A percentile compares a stretch with the other conserved stretches of the same genome.
Conservation (phyloP, 228 moss, liverwort and hornwort species). For the Sphagnum magellanicum region DNA sequence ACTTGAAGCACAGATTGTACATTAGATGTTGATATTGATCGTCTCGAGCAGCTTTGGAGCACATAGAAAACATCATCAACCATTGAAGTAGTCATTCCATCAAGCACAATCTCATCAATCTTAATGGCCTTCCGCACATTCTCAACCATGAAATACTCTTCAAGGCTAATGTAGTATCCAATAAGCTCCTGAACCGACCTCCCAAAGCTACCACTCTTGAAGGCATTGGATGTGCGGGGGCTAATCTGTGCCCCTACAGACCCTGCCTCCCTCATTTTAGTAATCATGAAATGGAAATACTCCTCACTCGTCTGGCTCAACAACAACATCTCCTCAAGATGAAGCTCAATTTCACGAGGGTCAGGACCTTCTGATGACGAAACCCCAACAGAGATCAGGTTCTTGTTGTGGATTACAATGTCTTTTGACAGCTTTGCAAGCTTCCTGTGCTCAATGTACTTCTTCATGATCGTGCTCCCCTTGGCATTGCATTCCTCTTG, state of each 20-base stretch:
- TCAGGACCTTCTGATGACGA: slow-evolving; percentile 64
- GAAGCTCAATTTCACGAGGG: slow-evolving; percentile 67
- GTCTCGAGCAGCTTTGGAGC: slow-evolving; percentile 81
- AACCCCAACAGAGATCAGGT: slow-evolving; percentile 44
- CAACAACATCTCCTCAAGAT: slow-evolving; percentile 90
- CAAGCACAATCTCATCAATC: slow-evolving; percentile 88
- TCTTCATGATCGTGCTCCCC: slow-evolving; percentile 70
- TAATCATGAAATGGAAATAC: slow-evolving; percentile 71
- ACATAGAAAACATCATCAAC: slow-evolving; percentile 92
- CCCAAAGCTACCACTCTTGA: slow-evolving; percentile 76
- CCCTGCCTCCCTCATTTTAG: slow-evolving; percentile 65
- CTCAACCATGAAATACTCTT: slow-evolving; percentile 91
- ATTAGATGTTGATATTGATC: slow-evolving; percentile 76
- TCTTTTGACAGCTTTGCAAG: slow-evolving; percentile 73
- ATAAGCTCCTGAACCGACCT: slow-evolving; percentile 80
- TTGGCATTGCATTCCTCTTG: slow-evolving; percentile 89
- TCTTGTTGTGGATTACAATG: slow-evolving; percentile 60
- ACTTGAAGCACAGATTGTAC: slow-evolving; percentile 65
- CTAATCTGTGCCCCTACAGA: slow-evolving; percentile 74
- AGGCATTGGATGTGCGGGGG: slow-evolving; percentile 51
- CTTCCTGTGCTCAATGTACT: slow-evolving; percentile 75
- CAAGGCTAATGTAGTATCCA: slow-evolving; percentile 68
- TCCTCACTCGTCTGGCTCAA: slow-evolving; percentile 94
- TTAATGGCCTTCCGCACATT: slow-evolving; percentile 85
- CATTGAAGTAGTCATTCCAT: slow-evolving; percentile 88